These are phyloP conservation scores for Podosphaera fusca DNA, from an alignment of 2,329 filamentous ascomycete genomes.

Conservation along the genomic window DNA sequence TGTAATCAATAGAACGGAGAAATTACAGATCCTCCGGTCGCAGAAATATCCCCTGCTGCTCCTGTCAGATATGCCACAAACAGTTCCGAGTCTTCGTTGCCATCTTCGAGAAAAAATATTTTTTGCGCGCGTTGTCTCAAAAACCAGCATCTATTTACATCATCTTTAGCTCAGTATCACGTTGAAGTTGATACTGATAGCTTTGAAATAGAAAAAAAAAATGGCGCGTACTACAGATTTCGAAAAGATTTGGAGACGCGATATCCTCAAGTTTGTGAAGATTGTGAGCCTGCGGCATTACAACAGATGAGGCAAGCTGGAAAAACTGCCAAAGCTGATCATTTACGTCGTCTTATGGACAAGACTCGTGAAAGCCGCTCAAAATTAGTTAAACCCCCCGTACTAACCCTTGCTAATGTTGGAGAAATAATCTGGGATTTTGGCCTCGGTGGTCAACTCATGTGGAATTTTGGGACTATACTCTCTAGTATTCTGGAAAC, in stretches of 20 bases:
- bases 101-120: slow-evolving; percentile 17
- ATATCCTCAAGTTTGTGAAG: slow-evolving; percentile 72
- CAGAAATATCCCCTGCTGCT: slow-evolving; percentile 26
- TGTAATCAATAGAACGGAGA: slow-evolving; percentile 43
- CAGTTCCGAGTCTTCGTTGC: slow-evolving; percentile 15
- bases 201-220: slow-evolving; percentile 24
- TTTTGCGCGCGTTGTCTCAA: slow-evolving; percentile 64
- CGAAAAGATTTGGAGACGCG: slow-evolving; percentile 50
- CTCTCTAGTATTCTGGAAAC: not conserved
- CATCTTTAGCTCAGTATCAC: slow-evolving; percentile 59
- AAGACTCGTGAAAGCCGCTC: slow-evolving; percentile 25
- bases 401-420: slow-evolving; percentile 5
- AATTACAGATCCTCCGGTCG: slow-evolving; percentile 64
- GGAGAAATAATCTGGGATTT: slow-evolving; percentile 9
- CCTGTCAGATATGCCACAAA: slow-evolving; percentile 24
- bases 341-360: slow-evolving; percentile 31
- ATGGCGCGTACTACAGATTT: slow-evolving; percentile 49
- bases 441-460: slow-evolving; percentile 11
- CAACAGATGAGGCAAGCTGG: slow-evolving; percentile 44
- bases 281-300: slow-evolving; percentile 55
- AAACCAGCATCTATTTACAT: slow-evolving; percentile 66
- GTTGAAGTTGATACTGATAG: slow-evolving; percentile 12
- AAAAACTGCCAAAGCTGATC: slow-evolving; percentile 37
- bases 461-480: slow-evolving; percentile 9
- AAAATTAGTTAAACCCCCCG: slow-evolving; percentile 11